Percentiles rank a stretch among this genome's conserved stretches.
These are phyloP conservation scores for Acer campestre DNA, from an alignment of 345 rosid genomes.

Conservation along the genomic window DNA sequence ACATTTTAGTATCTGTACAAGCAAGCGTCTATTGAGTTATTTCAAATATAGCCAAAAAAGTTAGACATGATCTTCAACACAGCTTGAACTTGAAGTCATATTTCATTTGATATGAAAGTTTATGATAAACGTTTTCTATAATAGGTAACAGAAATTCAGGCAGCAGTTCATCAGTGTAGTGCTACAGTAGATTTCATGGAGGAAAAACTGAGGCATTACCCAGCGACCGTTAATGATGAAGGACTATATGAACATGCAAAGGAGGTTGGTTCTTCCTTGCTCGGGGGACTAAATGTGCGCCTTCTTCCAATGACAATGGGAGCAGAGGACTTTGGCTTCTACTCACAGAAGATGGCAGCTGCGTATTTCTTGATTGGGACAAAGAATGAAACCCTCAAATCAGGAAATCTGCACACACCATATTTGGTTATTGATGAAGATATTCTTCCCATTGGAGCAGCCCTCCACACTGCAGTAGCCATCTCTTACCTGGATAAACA, in stretches of 20 bases:
- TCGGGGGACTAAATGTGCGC: constrained; percentile 49
- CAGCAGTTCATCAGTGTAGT: constrained; percentile 56
- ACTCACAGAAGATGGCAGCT: constrained; percentile 46
- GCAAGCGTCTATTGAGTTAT: background rate
- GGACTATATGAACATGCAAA: constrained; percentile 52
- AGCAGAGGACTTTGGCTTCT: constrained; percentile 72
- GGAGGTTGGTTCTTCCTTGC: constrained; percentile 50
- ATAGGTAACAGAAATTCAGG: constrained; percentile 66
- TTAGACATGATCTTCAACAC: background rate
- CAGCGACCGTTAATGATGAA: constrained; percentile 57
- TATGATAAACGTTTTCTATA: background rate
- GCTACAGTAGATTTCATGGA: constrained; percentile 56
- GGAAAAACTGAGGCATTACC: constrained; percentile 49
- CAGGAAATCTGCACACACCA: constrained; percentile 39
- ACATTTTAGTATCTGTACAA: background rate
- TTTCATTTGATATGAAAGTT: background rate
- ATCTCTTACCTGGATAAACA: constrained; percentile 43
- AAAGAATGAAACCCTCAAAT: constrained; percentile 25
- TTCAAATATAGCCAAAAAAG: background rate
- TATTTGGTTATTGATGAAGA: constrained; percentile 50
- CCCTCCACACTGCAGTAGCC: constrained; percentile 60
- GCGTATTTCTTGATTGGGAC: constrained; percentile 45
- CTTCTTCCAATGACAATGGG: constrained; percentile 39
- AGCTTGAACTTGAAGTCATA: background rate
- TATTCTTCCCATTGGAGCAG: constrained; percentile 56